A percentile compares a stretch with the other conserved stretches of the same genome.
Evolutionary conservation across 176 grass and related monocot species (phyloP).

Genomic region (Oryza brachyantha): DNA sequence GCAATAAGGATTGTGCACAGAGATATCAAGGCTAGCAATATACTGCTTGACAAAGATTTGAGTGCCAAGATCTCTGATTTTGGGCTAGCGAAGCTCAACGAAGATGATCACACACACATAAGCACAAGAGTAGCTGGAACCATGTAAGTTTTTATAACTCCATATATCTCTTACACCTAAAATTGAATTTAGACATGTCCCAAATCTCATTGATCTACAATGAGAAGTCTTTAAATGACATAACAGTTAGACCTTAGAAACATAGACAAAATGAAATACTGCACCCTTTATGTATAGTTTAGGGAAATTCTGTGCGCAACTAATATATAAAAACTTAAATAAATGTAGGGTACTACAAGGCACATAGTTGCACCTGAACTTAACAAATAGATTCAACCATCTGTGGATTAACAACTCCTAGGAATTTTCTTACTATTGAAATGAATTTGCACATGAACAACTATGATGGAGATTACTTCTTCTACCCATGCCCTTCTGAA

Average conservation of each 20-base stretch:
- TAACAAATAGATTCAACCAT: background rate
- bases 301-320: background rate
- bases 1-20: conserved; percentile 85
- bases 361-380: background rate
- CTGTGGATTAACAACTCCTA: conserved; percentile 14
- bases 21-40: conserved; percentile 99
- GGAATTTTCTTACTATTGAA: background rate
- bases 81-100: conserved; percentile 88
- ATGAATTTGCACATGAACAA: conserved; percentile 1
- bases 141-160: conserved; percentile 56
- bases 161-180: background rate
- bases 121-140: conserved; percentile 93
- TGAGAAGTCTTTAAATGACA: background rate
- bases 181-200: background rate
- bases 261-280: background rate
- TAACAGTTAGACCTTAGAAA: conserved; percentile 36
- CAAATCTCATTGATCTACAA: conserved; percentile 10
- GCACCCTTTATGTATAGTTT: conserved; percentile 4
- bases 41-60: conserved; percentile 84
- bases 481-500: background rate
- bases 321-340: background rate
- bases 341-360: background rate
- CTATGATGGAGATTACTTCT: conserved; percentile 8
- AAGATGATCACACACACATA: conserved; percentile 86
- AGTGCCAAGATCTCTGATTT: conserved; percentile 96